These are phyloP conservation scores for Isatis lusitanica DNA, from an alignment of 441 rosid species.

Conservation along the genomic window DNA sequence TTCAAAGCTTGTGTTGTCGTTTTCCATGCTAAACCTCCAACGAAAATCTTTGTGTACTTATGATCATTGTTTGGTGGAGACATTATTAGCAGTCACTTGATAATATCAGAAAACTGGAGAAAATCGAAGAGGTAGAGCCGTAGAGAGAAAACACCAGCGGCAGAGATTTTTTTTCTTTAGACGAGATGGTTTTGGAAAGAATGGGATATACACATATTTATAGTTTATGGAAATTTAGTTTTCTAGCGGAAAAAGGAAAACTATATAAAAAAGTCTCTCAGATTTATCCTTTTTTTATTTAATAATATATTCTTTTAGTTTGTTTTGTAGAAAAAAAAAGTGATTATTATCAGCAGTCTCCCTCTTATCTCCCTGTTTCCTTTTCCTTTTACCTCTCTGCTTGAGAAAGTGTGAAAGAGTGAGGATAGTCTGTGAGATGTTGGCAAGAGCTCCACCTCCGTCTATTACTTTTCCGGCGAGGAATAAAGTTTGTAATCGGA, in stretches of 20 bases:
- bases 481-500: neutral
- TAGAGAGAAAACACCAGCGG: neutral
- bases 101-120: no score
- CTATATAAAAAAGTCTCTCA: neutral
- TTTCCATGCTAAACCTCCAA: conserved; percentile 19
- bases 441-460: conserved; percentile 38
- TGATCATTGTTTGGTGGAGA: neutral
- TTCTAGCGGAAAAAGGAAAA: neutral
- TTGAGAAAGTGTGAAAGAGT: neutral
- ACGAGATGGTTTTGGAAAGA: no score
- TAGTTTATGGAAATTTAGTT: neutral
- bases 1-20: neutral
- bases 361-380: conserved; percentile 17
- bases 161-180: no score
- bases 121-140: neutral
- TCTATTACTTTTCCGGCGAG: conserved; percentile 22
- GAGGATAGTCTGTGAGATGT: conserved; percentile 23
- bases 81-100: neutral
- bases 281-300: neutral
- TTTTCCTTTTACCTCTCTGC: neutral
- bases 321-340: neutral
- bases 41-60: conserved; percentile 3
- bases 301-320: neutral
- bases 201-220: no score
- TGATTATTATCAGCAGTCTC: neutral